phyloP scores from a whole-genome alignment of 2,329 filamentous ascomycete species.

The Calonectria pteridis region DNA sequence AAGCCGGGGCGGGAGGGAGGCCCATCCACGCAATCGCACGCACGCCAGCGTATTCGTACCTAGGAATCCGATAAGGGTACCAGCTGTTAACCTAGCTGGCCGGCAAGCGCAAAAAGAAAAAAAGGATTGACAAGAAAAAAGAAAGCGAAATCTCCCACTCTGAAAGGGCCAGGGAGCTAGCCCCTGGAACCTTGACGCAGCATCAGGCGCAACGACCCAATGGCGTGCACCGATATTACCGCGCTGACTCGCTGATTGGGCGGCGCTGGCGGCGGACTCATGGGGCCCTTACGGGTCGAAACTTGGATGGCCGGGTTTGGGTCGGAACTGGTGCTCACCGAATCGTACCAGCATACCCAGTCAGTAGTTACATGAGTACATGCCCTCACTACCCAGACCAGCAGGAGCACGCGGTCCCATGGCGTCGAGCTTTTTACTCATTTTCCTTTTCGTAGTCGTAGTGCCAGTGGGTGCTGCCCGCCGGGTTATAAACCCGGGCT shows the following conservation, averaged over 20 bases:
- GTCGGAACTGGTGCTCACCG: conserved; percentile 43
- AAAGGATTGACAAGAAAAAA: conserved; percentile 2
- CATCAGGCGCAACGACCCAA: conserved; percentile 35
- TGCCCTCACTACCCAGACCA: not conserved
- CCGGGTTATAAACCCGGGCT: not conserved
- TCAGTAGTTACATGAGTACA: too few species aligned
- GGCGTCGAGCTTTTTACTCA: not conserved
- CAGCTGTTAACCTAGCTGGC: conserved; percentile 1
- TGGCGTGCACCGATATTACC: conserved; percentile 20
- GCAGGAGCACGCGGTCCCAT: not conserved
- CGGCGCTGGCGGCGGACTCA: not conserved
- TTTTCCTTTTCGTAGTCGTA: not conserved
- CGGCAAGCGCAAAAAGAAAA: conserved; percentile 15
- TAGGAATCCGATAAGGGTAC: conserved; percentile 20
- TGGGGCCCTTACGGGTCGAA: conserved; percentile 11
- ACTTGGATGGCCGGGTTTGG: conserved; percentile 12
- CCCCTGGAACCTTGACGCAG: conserved; percentile 18
- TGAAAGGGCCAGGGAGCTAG: conserved; percentile 1
- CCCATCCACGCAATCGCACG: not conserved
- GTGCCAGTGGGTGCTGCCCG: conserved; percentile 1
- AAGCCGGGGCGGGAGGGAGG: conserved; percentile 37
- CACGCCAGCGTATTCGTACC: conserved; percentile 41
- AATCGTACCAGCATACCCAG: conserved; percentile 37
- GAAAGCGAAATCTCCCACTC: conserved; percentile 11
- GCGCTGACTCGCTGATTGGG: conserved; percentile 40